Evolutionary conservation across 1,284 basidiomycete species (phyloP).

Genomic region (Heliocybe sulcata): DNA sequence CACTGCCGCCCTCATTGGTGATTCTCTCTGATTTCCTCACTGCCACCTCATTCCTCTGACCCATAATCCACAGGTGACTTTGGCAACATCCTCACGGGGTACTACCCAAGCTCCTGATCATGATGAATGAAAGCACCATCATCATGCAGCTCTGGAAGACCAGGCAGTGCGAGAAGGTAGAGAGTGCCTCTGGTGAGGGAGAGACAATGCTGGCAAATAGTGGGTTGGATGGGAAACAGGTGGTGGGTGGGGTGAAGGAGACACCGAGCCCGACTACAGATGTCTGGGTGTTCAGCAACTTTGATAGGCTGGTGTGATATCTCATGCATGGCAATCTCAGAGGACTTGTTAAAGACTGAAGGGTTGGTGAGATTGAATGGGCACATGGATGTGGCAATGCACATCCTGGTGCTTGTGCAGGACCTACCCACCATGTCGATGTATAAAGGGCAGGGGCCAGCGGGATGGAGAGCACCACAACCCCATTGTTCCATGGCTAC

Average conservation of each 20-base stretch:
- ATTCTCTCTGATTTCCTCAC: no score
- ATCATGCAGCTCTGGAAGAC: conserved; percentile 92
- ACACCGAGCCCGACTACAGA: conserved; percentile 99
- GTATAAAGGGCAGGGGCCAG: no score
- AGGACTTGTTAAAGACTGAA: conserved; percentile 60
- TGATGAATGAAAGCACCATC: conserved; percentile 98
- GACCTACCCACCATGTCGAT: no score
- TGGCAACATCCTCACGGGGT: conserved; percentile 96
- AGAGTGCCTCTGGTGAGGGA: conserved; percentile 17
- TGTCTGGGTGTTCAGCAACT: conserved; percentile 96
- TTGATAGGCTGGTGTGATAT: conserved; percentile 95
- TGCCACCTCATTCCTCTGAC: conserved; percentile 30
- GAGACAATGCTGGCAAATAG: conserved; percentile 35
- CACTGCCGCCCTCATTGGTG: no score
- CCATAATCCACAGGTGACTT: conserved; percentile 98
- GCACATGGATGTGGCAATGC: conserved; percentile 63
- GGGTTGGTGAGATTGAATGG: conserved; percentile 83
- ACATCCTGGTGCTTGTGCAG: conserved; percentile 67
- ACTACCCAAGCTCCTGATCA: conserved; percentile 87
- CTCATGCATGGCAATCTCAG: conserved; percentile 69
- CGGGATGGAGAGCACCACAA: no score
- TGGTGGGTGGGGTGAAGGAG: conserved; percentile 67
- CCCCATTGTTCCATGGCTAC: no score
- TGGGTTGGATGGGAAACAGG: conserved; percentile 61
- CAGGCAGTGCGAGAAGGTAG: conserved; percentile 85